Conservation (phyloP, 1,284 basidiomycete genomes). For the Puccinia brachypodii region DNA sequence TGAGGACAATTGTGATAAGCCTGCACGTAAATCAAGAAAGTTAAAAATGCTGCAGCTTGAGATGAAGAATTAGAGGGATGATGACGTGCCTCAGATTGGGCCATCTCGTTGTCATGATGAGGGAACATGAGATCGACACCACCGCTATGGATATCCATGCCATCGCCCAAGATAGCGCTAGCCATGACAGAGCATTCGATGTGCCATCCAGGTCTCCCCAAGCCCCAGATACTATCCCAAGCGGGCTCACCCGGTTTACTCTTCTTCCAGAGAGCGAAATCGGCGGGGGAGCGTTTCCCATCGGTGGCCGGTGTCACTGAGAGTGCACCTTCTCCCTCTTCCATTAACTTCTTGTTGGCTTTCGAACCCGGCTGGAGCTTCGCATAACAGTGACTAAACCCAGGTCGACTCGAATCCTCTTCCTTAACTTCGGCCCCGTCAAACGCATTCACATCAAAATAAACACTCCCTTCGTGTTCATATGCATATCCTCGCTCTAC, state of each 20-base stretch:
- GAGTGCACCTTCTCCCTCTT: conserved; percentile 82
- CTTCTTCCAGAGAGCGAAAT: conserved; percentile 98
- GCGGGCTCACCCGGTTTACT: conserved; percentile 97
- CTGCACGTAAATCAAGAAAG: conserved; percentile 58
- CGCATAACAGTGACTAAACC: conserved; percentile 71
- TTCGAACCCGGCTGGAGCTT: conserved; percentile 95
- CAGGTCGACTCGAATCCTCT: conserved; percentile 54
- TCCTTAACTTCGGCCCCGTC: conserved; percentile 63
- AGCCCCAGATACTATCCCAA: conserved; percentile 95
- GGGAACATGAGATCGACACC: conserved; percentile 97
- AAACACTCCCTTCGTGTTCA: conserved; percentile 77
- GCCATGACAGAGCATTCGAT: conserved; percentile 99
- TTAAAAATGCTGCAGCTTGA: background rate
- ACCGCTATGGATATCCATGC: conserved; percentile 97
- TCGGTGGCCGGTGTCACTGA: conserved; percentile 59
- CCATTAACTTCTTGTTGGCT: conserved; percentile 83
- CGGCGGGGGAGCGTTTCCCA: conserved; percentile 65
- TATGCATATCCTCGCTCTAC: conserved; percentile 89
- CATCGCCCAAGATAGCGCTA: conserved; percentile 81
- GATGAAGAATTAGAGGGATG: background rate
- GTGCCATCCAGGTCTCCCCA: conserved; percentile 98
- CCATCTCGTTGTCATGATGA: conserved; percentile 99
- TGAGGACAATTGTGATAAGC: conserved; percentile 86
- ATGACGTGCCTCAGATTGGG: conserved; percentile 79
- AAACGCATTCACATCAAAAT: conserved; percentile 89